phyloP scores from a whole-genome alignment of 176 grass and related monocot genomes.

The Bothriochloa decipiens region DNA sequence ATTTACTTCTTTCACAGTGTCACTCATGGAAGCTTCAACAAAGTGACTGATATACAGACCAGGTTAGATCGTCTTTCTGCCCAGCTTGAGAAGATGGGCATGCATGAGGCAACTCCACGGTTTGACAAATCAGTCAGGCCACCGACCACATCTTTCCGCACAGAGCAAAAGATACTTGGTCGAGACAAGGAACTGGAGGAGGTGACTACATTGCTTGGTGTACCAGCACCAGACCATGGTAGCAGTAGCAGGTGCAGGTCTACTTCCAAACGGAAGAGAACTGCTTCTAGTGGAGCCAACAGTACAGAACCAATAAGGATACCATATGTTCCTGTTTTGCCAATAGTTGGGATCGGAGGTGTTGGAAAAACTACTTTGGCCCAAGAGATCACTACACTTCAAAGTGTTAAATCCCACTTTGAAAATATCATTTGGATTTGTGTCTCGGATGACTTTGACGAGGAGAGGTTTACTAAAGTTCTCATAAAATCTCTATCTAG shows the following conservation, averaged over 20 bases:
- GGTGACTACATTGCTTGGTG: background rate
- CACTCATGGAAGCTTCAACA: background rate
- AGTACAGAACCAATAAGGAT: conserved; percentile 19
- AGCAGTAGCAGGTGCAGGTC: background rate
- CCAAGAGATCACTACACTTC: conserved; percentile 36
- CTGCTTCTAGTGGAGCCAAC: background rate
- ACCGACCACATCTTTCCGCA: conserved; percentile 6
- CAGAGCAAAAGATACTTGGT: background rate
- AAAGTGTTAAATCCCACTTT: conserved; percentile 27
- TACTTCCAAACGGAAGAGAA: background rate
- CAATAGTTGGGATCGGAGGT: conserved; percentile 36
- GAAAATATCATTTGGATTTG: conserved; percentile 43
- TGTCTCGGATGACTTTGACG: conserved; percentile 44
- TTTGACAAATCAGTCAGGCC: conserved; percentile 18
- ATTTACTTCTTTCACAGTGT: background rate
- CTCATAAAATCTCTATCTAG: background rate
- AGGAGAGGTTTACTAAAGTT: conserved; percentile 14
- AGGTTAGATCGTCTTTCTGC: background rate
- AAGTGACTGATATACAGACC: conserved; percentile 3
- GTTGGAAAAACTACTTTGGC: conserved; percentile 31
- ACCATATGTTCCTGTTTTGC: conserved; percentile 7
- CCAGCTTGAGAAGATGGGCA: background rate
- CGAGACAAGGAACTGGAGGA: background rate
- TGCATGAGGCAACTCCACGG: background rate
- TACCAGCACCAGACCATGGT: background rate